Base-by-base conservation (phyloP, 176 grass and related monocot species). In the Avena insularis region DNA sequence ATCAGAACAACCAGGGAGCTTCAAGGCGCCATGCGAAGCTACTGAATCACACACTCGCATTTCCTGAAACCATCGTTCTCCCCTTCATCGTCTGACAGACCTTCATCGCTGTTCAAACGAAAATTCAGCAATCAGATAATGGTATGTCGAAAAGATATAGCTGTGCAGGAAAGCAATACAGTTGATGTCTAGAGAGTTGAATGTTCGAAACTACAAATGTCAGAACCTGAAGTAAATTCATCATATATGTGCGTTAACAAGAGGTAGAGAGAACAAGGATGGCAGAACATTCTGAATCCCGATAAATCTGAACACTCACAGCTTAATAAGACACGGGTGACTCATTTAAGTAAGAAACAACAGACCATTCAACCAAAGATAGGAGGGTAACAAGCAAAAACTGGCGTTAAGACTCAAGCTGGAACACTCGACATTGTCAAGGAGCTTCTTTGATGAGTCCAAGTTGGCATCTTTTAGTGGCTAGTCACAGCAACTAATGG, bases 41-140 rank as follows among this genome's bases (percentile, higher is more conserved):
- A 97, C 87, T 94, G 92, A 33, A 97, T 92, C 62, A 90, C 91
- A 46, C 95, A 97, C 74, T 95, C 93, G 5, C 95, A 97, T 87
- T 90, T 95, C 83, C 91, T 93, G 82, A 93, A 91, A 58, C 85
- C 79, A 15, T 90, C 85, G 1, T 82, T 82, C 64, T 91, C 90
- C 33, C 33, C 82, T 38, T 97, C 91, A 10, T 95, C 92, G 5
- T 97, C 95, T 59, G 95, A 93, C 36, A 87, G 61, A 12, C 93
- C 95, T 76, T 90, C 86, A 58, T 93, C 91, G 46, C 95, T 97
- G 91, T 75, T 49, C 12, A 87, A 88, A 79, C 16, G 85, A 48
- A 66, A n/a, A 23, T 58, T 46, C 13, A 33, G 19, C 33, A 21
- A 23, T 85, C 33, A 89, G 68, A 67, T 35, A 13, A 16, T 12